Conservation (phyloP, 78 protist genomes). For the Paulinella micropora region DNA sequence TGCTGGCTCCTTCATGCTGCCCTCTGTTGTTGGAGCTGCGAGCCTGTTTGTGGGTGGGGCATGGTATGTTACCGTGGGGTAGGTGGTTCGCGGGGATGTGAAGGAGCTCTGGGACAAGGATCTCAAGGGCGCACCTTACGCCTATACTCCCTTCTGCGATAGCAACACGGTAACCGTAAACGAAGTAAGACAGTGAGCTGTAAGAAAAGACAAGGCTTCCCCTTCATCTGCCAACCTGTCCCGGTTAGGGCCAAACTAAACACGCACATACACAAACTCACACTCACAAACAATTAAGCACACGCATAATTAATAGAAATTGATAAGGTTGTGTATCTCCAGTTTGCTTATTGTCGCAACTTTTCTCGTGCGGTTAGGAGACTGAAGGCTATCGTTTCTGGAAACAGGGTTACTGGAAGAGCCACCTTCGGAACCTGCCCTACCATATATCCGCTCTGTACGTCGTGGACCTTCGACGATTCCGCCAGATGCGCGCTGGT, state of each 20-base stretch:
- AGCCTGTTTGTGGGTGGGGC: not conserved
- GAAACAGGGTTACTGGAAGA: slow-evolving; percentile 75
- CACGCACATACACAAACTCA: too few species aligned
- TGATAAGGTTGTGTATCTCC: too few species aligned
- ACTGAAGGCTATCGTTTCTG: slow-evolving; percentile 87
- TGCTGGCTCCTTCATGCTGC: not conserved
- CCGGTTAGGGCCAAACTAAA: too few species aligned
- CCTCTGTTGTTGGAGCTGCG: not conserved
- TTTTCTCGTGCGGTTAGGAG: too few species aligned
- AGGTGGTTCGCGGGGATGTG: slow-evolving; percentile 73
- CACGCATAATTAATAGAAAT: too few species aligned
- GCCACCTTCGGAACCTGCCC: slow-evolving; percentile 64
- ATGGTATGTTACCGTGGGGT: not conserved
- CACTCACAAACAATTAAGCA: too few species aligned
- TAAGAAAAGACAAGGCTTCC: too few species aligned
- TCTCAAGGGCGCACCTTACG: slow-evolving; percentile 33
- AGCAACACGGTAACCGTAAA: slow-evolving; percentile 1
- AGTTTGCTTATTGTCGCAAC: too few species aligned
- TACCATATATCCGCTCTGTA: slow-evolving; percentile 92
- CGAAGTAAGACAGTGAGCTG: too few species aligned
- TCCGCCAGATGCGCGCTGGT: slow-evolving; percentile 68
- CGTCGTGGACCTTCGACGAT: slow-evolving; percentile 76
- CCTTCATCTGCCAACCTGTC: too few species aligned
- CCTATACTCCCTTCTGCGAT: slow-evolving; percentile 35
- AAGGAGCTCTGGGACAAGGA: slow-evolving; percentile 72